Evolutionary conservation across 2,329 filamentous ascomycete genomes (phyloP).

Genomic region (Colletotrichum lentis): DNA sequence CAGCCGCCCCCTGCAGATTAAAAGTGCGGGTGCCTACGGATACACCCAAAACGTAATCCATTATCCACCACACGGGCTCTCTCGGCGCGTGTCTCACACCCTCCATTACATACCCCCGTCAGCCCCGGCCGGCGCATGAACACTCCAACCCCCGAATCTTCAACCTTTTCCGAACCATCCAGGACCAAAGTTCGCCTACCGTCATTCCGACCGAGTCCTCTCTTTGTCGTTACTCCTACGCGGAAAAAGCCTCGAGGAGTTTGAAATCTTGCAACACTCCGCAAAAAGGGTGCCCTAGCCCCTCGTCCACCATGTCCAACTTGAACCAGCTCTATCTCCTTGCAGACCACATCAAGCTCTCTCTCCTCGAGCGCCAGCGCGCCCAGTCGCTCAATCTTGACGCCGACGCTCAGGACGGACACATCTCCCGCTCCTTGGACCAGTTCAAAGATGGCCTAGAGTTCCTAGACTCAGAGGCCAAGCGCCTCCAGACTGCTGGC

Average conservation of each 20-base stretch:
- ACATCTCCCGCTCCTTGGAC: slow-evolving; percentile 88
- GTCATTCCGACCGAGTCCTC: not conserved
- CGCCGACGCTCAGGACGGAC: slow-evolving; percentile 82
- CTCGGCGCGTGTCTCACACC: slow-evolving; percentile 31
- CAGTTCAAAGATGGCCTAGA: slow-evolving; percentile 84
- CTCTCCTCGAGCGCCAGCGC: slow-evolving; percentile 88
- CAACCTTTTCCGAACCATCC: slow-evolving; percentile 20
- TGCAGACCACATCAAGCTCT: slow-evolving; percentile 96
- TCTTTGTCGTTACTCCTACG: not conserved
- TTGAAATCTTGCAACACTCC: not conserved
- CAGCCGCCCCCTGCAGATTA: slow-evolving; percentile 19
- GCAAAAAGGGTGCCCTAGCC: not conserved
- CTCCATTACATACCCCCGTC: no score
- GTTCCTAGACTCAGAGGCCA: slow-evolving; percentile 69
- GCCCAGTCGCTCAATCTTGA: slow-evolving; percentile 82
- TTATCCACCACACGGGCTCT: slow-evolving; percentile 22
- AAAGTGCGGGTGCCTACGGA: slow-evolving; percentile 18
- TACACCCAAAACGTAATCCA: slow-evolving; percentile 22
- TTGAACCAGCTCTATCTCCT: slow-evolving; percentile 86
- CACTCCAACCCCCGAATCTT: slow-evolving; percentile 30
- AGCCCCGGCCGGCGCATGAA: slow-evolving; percentile 30
- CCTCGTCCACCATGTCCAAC: slow-evolving; percentile 58
- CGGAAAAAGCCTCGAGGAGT: not conserved
- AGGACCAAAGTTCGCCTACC: slow-evolving; percentile 13
- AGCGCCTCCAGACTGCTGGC: slow-evolving; percentile 68